Evolutionary conservation across 495 filamentous ascomycete genomes (phyloP), one percentile per base, ranked within the genome.

Genomic region (Penicillium bialowiezense): DNA sequence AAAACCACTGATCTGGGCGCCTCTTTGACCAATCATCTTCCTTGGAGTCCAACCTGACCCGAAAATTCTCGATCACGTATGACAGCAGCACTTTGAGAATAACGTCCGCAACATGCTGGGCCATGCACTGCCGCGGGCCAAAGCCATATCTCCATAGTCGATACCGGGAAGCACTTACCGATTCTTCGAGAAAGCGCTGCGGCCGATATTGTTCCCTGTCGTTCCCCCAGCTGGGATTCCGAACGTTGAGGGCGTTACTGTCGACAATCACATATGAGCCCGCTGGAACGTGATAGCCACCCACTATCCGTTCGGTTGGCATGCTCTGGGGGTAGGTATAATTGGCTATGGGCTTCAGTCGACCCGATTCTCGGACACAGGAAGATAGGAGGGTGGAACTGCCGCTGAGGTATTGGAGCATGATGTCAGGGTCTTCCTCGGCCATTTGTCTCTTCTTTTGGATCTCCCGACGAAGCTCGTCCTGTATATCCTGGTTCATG

Each of bases 201-300:
- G 68, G 69, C 0, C 54, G 35, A 45, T 56, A 71, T n/a, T 34
- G 41, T 3, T 26, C 13, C 31, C 48, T 21, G 29, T 68, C 59
- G 4, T 29, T 5, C 2, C 63, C 70, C 73, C 72, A 77, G 39
- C 57, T 68, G 0, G 49, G 40, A 46, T 74, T 58, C 7, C 48
- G 37, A 13, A 70, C 45, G 50, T 76, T 75, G 12, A 76, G 37
- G 1, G 64, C 66, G 42, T 67, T 52, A 0, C 68, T 24, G 48
- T 76, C 73, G 7, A 75, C 61, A 18, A 74, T 47, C 33, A 71
- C 55, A 34, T 59, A 56, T 1, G 64, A 69, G 15, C 50, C 52
- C 20, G 15, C 59, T 6, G 63, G 67, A 10, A 69, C 48, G 0
- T 42, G 13, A 38, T 54, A 69, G 1, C 58, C 63, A 19, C 36